Evolutionary conservation across 495 filamentous ascomycete genomes (phyloP).

Genomic region (Darksidea phi): DNA sequence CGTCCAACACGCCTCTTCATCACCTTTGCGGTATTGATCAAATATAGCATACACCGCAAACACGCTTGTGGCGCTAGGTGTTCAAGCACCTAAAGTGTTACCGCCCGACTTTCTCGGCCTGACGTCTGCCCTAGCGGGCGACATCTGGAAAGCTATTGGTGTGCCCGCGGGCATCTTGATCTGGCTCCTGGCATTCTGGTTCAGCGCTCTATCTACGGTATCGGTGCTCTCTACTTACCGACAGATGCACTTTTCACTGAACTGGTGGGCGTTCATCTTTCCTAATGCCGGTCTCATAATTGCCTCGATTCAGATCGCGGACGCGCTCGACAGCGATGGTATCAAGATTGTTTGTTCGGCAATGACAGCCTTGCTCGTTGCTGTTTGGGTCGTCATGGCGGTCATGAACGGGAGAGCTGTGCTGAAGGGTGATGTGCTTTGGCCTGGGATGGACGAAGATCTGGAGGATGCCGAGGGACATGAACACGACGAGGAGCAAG

Average conservation of each 20-base stretch:
- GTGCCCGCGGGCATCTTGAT: slow-evolving; percentile 51
- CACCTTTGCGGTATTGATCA: too few relatives aligned
- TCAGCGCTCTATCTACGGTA: slow-evolving; percentile 56
- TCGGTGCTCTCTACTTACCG: slow-evolving; percentile 53
- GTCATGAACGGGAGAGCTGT: slow-evolving; percentile 52
- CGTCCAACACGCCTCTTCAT: too few relatives aligned
- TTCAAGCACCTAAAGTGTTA: not conserved
- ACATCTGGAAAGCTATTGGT: not conserved
- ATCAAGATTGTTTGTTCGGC: slow-evolving; percentile 49
- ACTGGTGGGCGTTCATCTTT: slow-evolving; percentile 58
- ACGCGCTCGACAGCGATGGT: slow-evolving; percentile 44
- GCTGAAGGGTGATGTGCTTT: not conserved
- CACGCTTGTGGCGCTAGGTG: not conserved
- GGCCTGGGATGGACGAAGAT: slow-evolving; percentile 23
- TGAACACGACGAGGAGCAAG: not conserved
- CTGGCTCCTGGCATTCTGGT: slow-evolving; percentile 7
- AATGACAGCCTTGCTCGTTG: slow-evolving; percentile 56
- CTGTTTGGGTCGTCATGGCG: slow-evolving; percentile 57
- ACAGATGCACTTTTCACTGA: slow-evolving; percentile 53
- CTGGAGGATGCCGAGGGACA: not conserved
- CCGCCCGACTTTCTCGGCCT: not conserved
- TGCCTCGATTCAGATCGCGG: slow-evolving; percentile 46
- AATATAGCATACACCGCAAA: not conserved
- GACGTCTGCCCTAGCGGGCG: not conserved
- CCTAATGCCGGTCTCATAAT: slow-evolving; percentile 57